A percentile compares a stretch with the other conserved stretches of the same genome.
phyloP scores from a whole-genome alignment of 441 rosid genomes.

The Corymbia calophylla region DNA sequence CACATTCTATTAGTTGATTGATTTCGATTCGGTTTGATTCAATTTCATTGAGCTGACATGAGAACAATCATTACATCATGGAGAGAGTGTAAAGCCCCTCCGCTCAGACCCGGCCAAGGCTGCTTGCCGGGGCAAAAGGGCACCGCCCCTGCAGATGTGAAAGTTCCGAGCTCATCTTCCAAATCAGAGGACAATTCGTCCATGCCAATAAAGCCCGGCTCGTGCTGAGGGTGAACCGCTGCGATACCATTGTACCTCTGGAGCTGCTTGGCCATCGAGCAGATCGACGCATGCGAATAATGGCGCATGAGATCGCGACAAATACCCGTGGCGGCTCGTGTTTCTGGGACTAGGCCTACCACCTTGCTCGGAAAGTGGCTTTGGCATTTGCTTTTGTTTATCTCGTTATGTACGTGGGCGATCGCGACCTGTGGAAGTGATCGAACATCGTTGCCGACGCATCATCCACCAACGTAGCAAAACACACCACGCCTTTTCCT shows the following conservation, averaged over 20 bases:
- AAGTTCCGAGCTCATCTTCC: background rate
- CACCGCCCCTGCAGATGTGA: background rate
- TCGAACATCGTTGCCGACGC: background rate
- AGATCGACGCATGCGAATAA: no score
- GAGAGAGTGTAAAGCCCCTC: background rate
- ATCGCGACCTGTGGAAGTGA: background rate
- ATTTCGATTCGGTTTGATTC: background rate
- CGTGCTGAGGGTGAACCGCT: background rate
- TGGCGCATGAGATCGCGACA: background rate
- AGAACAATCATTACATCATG: background rate
- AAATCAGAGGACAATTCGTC: background rate
- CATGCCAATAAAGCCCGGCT: background rate
- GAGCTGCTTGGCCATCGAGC: no score
- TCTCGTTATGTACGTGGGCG: background rate
- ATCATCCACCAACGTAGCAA: no score
- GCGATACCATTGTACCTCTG: no score
- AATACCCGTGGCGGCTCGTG: background rate
- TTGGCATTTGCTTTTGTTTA: background rate
- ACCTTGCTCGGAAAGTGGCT: background rate
- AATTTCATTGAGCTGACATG: background rate
- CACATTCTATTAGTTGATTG: fast-evolving
- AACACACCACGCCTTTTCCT: no score
- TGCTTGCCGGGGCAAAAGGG: background rate
- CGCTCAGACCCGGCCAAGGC: background rate
- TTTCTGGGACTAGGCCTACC: background rate